A percentile compares a stretch with the other conserved stretches of the same genome.
phyloP scores from a whole-genome alignment of 306 rosid species.

The Cicer judaicum region DNA sequence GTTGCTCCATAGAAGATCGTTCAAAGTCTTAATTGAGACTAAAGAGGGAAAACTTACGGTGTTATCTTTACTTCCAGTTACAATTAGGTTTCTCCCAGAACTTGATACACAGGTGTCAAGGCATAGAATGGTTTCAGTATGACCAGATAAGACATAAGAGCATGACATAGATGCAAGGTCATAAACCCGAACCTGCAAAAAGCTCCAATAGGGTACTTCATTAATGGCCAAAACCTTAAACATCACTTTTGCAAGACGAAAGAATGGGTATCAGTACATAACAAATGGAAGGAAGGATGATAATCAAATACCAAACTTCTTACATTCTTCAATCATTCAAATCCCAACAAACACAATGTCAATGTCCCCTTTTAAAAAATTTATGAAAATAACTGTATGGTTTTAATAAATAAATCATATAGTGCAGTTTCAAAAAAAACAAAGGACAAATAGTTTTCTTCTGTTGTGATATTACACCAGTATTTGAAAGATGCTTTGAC shows the following conservation, averaged over 20 bases:
- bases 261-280: background rate
- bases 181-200: constrained; percentile 88
- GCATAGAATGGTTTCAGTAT: constrained; percentile 79
- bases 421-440: background rate
- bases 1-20: constrained; percentile 30
- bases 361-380: background rate
- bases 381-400: background rate
- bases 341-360: background rate
- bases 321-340: constrained; percentile 31
- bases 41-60: constrained; percentile 61
- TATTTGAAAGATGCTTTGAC: background rate
- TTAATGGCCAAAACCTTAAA: constrained; percentile 34
- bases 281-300: constrained; percentile 26
- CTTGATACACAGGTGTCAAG: constrained; percentile 87
- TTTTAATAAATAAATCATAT: background rate
- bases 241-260: constrained; percentile 23
- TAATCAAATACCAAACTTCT: constrained; percentile 40
- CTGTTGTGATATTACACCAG: constrained; percentile 8
- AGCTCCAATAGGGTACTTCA: constrained; percentile 43
- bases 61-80: constrained; percentile 93
- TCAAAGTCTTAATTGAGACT: constrained; percentile 14
- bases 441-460: constrained; percentile 9
- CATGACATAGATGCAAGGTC: constrained; percentile 90
- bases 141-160: constrained; percentile 85
- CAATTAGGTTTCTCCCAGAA: constrained; percentile 72